phyloP scores from a whole-genome alignment of 163 green algal genomes.

The Prototheca cutis region DNA sequence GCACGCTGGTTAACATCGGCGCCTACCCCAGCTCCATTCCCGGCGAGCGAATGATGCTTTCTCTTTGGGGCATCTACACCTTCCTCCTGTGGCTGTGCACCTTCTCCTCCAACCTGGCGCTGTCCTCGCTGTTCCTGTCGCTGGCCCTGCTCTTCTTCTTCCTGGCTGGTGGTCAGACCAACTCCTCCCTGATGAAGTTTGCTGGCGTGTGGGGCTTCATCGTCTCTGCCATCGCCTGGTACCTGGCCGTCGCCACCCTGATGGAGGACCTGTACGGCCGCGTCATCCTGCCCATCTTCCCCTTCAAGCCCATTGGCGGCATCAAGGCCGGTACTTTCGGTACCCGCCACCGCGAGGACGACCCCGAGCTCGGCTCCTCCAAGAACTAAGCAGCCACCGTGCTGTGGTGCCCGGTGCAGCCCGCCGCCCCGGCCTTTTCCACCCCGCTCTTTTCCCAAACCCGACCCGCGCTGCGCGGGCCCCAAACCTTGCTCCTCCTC shows the following conservation, averaged over 20 bases:
- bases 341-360: constrained; percentile 14
- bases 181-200: constrained; percentile 14
- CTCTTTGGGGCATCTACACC: constrained; percentile 7
- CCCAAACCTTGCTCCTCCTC: too few relatives aligned
- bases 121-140: constrained; percentile 20
- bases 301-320: constrained; percentile 17
- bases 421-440: too few relatives aligned
- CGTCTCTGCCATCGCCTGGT: constrained; percentile 13
- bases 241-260: constrained; percentile 12
- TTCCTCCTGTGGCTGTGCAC: constrained; percentile 7
- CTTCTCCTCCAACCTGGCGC: constrained; percentile 15
- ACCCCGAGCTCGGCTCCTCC: not conserved
- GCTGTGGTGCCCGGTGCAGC: too few relatives aligned
- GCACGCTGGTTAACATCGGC: not conserved
- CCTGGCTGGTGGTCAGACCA: constrained; percentile 19
- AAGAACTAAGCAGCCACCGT: too few relatives aligned
- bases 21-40: not conserved
- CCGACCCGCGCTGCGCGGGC: too few relatives aligned
- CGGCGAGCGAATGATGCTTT: not conserved
- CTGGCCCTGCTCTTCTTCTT: constrained; percentile 26
- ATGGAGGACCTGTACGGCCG: constrained; percentile 22
- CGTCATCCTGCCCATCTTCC: constrained; percentile 19
- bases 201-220: constrained; percentile 22
- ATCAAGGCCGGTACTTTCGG: constrained; percentile 15
- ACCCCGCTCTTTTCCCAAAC: too few relatives aligned